These are phyloP conservation scores for Ambrosia artemisiifolia DNA, from an alignment of 129 eudicot species.

Conservation along the genomic window DNA sequence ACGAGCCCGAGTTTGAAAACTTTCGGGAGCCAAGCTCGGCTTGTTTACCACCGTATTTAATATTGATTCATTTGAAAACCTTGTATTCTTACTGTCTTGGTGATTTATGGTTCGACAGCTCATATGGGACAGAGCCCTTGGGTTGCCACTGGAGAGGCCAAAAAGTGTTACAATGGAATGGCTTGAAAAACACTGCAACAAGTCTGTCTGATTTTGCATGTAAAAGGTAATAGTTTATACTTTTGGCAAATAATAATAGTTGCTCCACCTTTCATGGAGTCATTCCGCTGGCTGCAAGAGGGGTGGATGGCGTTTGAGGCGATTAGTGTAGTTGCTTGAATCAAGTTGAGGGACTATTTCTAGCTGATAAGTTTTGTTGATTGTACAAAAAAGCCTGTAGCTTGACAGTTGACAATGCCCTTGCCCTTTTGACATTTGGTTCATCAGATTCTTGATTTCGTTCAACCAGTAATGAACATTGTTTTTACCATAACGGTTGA, in stretches of 20 bases:
- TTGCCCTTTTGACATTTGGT: neutral
- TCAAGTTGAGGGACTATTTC: neutral
- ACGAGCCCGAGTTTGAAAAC: too few relatives aligned
- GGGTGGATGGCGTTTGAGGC: neutral
- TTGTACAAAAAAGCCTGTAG: neutral
- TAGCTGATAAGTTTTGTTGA: constrained; percentile 4
- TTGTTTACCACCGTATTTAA: too few relatives aligned
- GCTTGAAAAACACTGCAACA: constrained; percentile 90
- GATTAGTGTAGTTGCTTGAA: neutral
- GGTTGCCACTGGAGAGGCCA: constrained; percentile 98
- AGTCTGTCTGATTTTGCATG: constrained; percentile 38
- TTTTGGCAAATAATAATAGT: constrained; percentile 34
- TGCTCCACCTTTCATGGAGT: constrained; percentile 29
- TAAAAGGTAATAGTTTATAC: constrained; percentile 1
- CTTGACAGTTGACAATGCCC: neutral
- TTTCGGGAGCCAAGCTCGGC: too few relatives aligned
- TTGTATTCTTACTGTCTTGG: neutral
- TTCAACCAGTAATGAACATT: neutral
- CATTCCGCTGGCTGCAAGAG: neutral
- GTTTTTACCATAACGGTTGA: neutral
- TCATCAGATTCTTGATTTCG: neutral
- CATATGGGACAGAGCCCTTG: constrained; percentile 98
- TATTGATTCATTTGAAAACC: neutral
- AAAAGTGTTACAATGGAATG: constrained; percentile 99
- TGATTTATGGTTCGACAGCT: constrained; percentile 39